Evolutionary conservation across 1,284 basidiomycete genomes (phyloP).

Genomic region (Exsudoporus floridanus): DNA sequence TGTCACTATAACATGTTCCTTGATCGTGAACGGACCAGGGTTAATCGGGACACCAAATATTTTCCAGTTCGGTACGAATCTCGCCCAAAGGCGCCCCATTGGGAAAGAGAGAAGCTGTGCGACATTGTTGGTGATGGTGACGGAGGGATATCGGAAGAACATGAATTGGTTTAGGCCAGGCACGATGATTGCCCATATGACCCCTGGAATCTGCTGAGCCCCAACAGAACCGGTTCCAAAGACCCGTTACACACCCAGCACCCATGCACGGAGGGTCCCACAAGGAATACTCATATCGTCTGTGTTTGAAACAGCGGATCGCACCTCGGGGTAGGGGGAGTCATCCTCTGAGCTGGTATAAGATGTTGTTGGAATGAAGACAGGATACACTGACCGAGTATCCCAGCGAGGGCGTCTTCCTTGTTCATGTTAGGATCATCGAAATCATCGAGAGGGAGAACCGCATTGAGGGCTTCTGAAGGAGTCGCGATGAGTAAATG

Average conservation of each 20-base stretch:
- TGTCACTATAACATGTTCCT: conserved; percentile 66
- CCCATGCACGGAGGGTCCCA: conserved; percentile 66
- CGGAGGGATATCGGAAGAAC: conserved; percentile 63
- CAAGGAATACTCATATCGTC: conserved; percentile 65
- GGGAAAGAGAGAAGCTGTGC: conserved; percentile 69
- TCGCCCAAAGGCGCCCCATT: conserved; percentile 58
- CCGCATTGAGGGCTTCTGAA: neutral
- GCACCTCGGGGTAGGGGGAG: conserved; percentile 48
- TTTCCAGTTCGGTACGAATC: conserved; percentile 51
- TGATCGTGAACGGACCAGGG: conserved; percentile 72
- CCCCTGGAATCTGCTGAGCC: conserved; percentile 16
- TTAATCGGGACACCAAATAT: conserved; percentile 61
- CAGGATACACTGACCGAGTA: conserved; percentile 31
- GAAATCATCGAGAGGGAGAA: conserved; percentile 35
- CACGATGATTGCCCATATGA: conserved; percentile 59
- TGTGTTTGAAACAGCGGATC: conserved; percentile 72
- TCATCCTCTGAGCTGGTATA: conserved; percentile 44
- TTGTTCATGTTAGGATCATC: conserved; percentile 67
- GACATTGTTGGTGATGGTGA: conserved; percentile 54
- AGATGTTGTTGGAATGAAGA: neutral
- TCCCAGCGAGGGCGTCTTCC: conserved; percentile 44
- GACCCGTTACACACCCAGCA: conserved; percentile 44
- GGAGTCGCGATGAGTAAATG: neutral
- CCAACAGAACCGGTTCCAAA: neutral
- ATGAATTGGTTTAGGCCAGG: conserved; percentile 66